A percentile compares a stretch with the other conserved stretches of the same genome.
phyloP scores from a whole-genome alignment of 2,329 filamentous ascomycete species.

The Talaromyces amestolkiae region DNA sequence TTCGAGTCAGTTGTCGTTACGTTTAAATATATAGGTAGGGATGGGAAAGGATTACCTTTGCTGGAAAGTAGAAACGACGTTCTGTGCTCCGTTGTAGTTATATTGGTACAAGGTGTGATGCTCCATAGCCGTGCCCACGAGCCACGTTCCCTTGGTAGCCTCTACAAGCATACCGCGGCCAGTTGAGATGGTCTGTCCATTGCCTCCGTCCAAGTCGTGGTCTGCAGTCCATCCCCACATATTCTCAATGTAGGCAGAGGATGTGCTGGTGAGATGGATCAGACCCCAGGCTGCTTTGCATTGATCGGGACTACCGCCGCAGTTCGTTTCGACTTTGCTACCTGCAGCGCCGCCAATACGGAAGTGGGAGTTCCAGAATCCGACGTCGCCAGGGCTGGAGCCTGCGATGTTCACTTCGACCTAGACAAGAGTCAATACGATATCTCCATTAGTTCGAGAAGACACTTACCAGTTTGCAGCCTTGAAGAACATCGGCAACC shows the following conservation, averaged over 20 bases:
- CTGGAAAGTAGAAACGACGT: slow-evolving; percentile 48
- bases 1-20: background rate
- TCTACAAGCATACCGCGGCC: slow-evolving; percentile 52
- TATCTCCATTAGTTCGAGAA: background rate
- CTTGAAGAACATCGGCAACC: slow-evolving; percentile 47
- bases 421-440: background rate
- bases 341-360: slow-evolving; percentile 49
- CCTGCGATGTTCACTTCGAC: slow-evolving; percentile 55
- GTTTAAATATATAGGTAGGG: too few species aligned
- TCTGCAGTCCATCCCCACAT: slow-evolving; percentile 51
- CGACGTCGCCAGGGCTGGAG: slow-evolving; percentile 48
- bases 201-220: slow-evolving; percentile 48
- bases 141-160: slow-evolving; percentile 52
- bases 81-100: slow-evolving; percentile 49
- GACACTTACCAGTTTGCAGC: slow-evolving; percentile 35
- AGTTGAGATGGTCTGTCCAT: slow-evolving; percentile 27
- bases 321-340: slow-evolving; percentile 40
- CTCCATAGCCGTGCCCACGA: slow-evolving; percentile 53
- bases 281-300: slow-evolving; percentile 53
- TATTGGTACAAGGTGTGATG: slow-evolving; percentile 57
- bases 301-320: slow-evolving; percentile 34
- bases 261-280: slow-evolving; percentile 50
- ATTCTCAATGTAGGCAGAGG: slow-evolving; percentile 56
- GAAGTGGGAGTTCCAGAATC: slow-evolving; percentile 49
- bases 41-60: slow-evolving; percentile 28